Percentiles rank a stretch among this genome's conserved stretches.
phyloP scores from a whole-genome alignment of 441 rosid genomes.

The Gossypium aridum region DNA sequence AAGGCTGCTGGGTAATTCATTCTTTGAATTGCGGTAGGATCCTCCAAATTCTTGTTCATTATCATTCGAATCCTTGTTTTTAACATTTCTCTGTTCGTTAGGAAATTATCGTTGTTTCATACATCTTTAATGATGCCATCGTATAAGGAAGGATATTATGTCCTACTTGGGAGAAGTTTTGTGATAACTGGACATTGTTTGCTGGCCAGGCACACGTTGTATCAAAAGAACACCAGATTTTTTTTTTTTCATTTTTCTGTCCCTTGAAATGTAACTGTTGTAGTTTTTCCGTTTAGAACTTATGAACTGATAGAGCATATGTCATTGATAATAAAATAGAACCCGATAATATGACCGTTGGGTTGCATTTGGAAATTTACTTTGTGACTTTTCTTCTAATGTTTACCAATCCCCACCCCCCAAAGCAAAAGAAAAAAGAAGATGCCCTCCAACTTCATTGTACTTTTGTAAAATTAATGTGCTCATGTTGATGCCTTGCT shows the following conservation, averaged over 20 bases:
- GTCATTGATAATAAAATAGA: slow-evolving; percentile 44
- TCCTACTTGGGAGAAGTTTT: slow-evolving; percentile 33
- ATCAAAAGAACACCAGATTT: slow-evolving; percentile 29
- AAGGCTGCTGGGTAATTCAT: slow-evolving; percentile 52
- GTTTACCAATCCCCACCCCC: neutral
- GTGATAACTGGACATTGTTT: slow-evolving; percentile 31
- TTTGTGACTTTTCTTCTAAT: neutral
- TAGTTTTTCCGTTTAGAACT: slow-evolving; percentile 44
- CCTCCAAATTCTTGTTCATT: slow-evolving; percentile 41
- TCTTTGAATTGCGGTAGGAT: slow-evolving; percentile 29
- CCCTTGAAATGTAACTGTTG: slow-evolving; percentile 43
- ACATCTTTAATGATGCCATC: slow-evolving; percentile 30
- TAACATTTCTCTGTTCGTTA: slow-evolving; percentile 26
- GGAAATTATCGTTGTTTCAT: slow-evolving; percentile 25
- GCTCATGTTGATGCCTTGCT: neutral
- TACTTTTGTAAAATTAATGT: neutral
- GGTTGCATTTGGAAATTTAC: neutral
- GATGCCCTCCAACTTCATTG: neutral
- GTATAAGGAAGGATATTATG: slow-evolving; percentile 25
- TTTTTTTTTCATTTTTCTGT: slow-evolving; percentile 15
- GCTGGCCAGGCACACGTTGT: slow-evolving; percentile 27
- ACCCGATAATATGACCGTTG: slow-evolving; percentile 12
- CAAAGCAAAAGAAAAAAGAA: neutral
- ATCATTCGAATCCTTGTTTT: slow-evolving; percentile 50
- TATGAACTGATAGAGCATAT: slow-evolving; percentile 42